These are phyloP conservation scores for Ensete glaucum DNA, from an alignment of 176 grass and related monocot species.

Conservation along the genomic window DNA sequence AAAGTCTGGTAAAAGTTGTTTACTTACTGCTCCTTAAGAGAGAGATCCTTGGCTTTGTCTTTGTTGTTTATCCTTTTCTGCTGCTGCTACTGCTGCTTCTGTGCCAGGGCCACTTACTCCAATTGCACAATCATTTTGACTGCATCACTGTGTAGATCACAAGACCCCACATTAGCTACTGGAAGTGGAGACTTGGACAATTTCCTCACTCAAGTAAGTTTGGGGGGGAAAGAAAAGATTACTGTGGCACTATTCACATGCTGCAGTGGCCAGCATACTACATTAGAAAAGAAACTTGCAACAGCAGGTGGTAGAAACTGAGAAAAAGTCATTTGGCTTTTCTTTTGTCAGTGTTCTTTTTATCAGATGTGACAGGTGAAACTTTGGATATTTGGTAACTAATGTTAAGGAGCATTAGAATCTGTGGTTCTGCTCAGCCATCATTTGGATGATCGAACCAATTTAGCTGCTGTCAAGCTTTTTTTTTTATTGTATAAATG, in stretches of 20 bases:
- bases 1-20: neutral
- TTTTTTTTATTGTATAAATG: no score
- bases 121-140: constrained; percentile 12
- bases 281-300: constrained; percentile 1
- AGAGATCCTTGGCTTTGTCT: neutral
- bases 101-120: constrained; percentile 4
- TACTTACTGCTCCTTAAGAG: neutral
- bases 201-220: neutral
- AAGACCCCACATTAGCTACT: no score
- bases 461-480: no score
- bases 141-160: neutral
- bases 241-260: neutral
- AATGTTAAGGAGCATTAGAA: neutral
- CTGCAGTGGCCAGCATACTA: neutral
- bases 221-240: neutral
- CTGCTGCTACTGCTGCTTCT: neutral
- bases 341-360: neutral
- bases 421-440: no score
- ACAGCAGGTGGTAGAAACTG: constrained; percentile 2
- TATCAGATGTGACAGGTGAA: neutral
- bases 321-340: neutral
- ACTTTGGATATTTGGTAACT: neutral
- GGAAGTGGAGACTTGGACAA: neutral
- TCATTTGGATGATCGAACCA: no score
- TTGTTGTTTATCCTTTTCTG: neutral